Evolutionary conservation across 305 asterid species (phyloP).

Genomic region (Coffea humblotiana): DNA sequence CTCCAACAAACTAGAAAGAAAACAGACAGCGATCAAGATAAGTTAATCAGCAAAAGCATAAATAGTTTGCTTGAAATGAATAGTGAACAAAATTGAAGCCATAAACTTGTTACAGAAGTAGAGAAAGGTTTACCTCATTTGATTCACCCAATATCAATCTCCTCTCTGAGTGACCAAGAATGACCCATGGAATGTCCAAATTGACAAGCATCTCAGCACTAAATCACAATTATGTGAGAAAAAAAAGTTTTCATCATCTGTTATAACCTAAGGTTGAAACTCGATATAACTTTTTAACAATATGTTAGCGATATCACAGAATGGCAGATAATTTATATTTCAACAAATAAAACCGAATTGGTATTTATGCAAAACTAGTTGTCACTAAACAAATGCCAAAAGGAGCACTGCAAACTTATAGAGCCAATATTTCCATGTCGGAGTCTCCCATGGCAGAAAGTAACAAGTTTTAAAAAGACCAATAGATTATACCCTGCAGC

Average conservation of each 20-base stretch:
- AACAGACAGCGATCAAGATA: slow-evolving; percentile 7
- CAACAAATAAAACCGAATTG: neutral
- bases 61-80: neutral
- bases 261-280: neutral
- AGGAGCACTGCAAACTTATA: neutral
- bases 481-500: neutral
- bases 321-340: neutral
- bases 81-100: neutral
- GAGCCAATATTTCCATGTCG: neutral
- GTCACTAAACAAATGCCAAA: neutral
- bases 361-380: neutral
- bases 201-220: slow-evolving; percentile 98
- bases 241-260: neutral
- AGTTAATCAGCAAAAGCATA: slow-evolving; percentile 8
- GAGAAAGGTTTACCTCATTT: slow-evolving; percentile 56
- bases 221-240: slow-evolving; percentile 7
- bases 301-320: neutral
- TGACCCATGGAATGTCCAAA: slow-evolving; percentile 85
- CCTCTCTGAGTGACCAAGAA: slow-evolving; percentile 97
- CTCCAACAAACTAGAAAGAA: slow-evolving; percentile 76
- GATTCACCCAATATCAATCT: slow-evolving; percentile 74
- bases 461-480: too few relatives aligned
- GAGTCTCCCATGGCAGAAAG: neutral
- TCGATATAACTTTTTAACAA: neutral
- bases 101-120: neutral